A percentile compares a stretch with the other conserved stretches of the same genome.
These are phyloP conservation scores for Paramarasmius palmivorus DNA, from an alignment of 1,284 basidiomycete species.

Conservation along the genomic window DNA sequence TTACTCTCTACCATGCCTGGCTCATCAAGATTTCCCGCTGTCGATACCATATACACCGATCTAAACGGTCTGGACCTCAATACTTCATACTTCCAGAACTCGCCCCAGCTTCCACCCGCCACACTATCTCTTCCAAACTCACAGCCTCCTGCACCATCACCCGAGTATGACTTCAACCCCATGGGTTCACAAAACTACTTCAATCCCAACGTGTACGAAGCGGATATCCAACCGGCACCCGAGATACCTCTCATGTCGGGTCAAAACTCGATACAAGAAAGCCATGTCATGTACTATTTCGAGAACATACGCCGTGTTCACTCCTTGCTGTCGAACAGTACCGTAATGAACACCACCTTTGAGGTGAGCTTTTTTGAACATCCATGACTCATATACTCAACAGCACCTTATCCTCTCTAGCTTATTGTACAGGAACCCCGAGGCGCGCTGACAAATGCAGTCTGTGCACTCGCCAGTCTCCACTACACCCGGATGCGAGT, in stretches of 20 bases:
- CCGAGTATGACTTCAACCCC: too few relatives aligned
- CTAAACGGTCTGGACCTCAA: conserved; percentile 26
- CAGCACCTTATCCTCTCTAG: conserved; percentile 38
- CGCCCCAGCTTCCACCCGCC: conserved; percentile 23
- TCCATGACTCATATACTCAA: not conserved
- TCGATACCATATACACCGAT: conserved; percentile 32
- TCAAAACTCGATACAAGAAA: conserved; percentile 44
- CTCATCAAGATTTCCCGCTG: not conserved
- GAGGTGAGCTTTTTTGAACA: conserved; percentile 43
- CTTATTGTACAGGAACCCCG: conserved; percentile 63
- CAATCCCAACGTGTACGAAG: not conserved
- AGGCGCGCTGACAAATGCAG: conserved; percentile 67
- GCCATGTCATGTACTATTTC: conserved; percentile 69
- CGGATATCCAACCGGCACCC: conserved; percentile 28
- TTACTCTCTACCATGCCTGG: not conserved
- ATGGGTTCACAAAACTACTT: too few relatives aligned
- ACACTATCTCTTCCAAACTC: conserved; percentile 25
- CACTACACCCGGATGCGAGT: conserved; percentile 65
- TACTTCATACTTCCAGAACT: conserved; percentile 28
- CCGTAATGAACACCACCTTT: conserved; percentile 59
- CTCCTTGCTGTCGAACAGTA: conserved; percentile 56
- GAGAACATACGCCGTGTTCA: conserved; percentile 61
- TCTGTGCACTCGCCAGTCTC: conserved; percentile 73
- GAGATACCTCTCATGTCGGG: conserved; percentile 27
- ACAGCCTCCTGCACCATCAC: conserved; percentile 12